These are phyloP conservation scores for Maudiozyma saulgeensis DNA, from an alignment of 805 yeast species.

Conservation along the genomic window DNA sequence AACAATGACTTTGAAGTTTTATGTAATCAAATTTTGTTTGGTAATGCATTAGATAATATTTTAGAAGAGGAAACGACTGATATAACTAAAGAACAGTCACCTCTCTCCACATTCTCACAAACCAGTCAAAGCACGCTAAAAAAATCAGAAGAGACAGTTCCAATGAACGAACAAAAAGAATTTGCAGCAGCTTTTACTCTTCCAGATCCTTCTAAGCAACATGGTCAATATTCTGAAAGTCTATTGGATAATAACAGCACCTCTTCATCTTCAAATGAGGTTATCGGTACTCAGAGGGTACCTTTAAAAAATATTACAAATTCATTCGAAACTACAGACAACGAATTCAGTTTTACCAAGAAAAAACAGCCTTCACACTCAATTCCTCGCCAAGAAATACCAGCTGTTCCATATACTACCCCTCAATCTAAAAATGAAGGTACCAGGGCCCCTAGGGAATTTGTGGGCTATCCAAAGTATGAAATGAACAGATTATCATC, in stretches of 20 bases:
- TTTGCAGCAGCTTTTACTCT: neutral
- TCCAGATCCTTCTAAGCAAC: neutral
- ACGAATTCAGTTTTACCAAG: slow-evolving; percentile 1
- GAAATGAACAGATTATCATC: slow-evolving; percentile 8
- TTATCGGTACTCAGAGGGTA: neutral
- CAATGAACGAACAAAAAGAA: neutral
- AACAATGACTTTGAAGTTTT: slow-evolving; percentile 23
- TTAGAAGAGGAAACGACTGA: slow-evolving; percentile 16
- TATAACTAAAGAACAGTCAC: neutral
- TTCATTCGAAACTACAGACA: neutral
- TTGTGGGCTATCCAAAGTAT: neutral
- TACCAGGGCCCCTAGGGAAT: neutral
- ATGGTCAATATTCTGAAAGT: neutral
- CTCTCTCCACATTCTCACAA: neutral
- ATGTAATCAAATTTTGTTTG: slow-evolving; percentile 26
- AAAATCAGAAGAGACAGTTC: neutral
- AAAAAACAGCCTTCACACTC: neutral
- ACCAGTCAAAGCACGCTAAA: neutral
- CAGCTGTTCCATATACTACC: too few relatives aligned
- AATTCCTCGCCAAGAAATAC: neutral
- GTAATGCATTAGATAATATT: slow-evolving; percentile 19
- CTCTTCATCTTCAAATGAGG: neutral
- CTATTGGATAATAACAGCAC: neutral
- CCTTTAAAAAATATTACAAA: slow-evolving; percentile 8
- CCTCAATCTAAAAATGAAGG: too few relatives aligned